Percentiles rank a stretch among this genome's conserved stretches.
These are phyloP conservation scores for Magnolia kwangsiensis DNA, from an alignment of 164 flowering plant species.

Conservation along the genomic window DNA sequence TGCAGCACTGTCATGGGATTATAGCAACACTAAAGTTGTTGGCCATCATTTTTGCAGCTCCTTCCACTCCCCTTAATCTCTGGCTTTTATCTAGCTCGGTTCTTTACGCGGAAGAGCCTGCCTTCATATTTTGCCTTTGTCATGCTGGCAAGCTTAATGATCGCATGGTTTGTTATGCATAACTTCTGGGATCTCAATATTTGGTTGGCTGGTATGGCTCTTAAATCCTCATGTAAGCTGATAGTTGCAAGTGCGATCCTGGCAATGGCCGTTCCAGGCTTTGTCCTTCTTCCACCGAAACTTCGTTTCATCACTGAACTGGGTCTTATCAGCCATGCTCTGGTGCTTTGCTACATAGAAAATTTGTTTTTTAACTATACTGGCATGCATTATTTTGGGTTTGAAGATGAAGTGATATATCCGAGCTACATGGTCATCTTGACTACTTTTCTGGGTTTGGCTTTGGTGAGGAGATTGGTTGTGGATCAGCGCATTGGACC, in stretches of 20 bases:
- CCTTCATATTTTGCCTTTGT: constrained; percentile 84
- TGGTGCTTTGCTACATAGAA: constrained; percentile 80
- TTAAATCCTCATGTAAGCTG: constrained; percentile 87
- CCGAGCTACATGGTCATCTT: constrained; percentile 94
- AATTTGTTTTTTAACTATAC: constrained; percentile 75
- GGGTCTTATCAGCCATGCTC: constrained; percentile 73
- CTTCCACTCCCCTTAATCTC: constrained; percentile 79
- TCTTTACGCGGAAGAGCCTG: constrained; percentile 80
- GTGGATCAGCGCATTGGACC: constrained; percentile 76
- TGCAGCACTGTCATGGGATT: not conserved
- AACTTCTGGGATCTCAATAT: constrained; percentile 96
- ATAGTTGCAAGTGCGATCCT: constrained; percentile 67
- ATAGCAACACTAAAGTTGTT: not conserved
- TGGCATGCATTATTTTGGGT: constrained; percentile 71
- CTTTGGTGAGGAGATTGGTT: constrained; percentile 72
- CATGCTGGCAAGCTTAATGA: constrained; percentile 84
- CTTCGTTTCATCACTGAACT: constrained; percentile 62
- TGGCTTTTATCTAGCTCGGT: constrained; percentile 86
- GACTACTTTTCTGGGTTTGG: constrained; percentile 79
- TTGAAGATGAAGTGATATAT: constrained; percentile 94
- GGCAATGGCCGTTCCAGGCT: constrained; percentile 88
- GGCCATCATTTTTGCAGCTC: constrained; percentile 52
- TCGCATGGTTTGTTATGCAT: constrained; percentile 87
- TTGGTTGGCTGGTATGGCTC: constrained; percentile 96
- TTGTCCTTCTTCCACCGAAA: constrained; percentile 76